Evolutionary conservation across 257 asterid species (phyloP).

Genomic region (Solanum corneliomulleri): DNA sequence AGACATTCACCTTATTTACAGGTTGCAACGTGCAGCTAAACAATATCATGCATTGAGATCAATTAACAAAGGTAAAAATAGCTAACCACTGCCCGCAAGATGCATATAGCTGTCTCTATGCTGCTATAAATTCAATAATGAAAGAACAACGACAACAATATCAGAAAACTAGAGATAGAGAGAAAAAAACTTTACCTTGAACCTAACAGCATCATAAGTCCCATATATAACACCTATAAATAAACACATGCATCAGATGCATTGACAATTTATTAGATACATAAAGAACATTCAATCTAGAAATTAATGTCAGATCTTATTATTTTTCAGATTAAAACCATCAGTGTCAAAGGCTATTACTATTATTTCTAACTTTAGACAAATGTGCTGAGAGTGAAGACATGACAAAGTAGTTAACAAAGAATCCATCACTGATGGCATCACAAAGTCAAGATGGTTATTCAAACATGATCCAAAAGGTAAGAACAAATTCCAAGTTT

Average conservation of each 20-base stretch:
- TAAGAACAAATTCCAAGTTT: not conserved
- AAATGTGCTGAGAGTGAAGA: not conserved
- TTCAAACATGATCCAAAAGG: not conserved
- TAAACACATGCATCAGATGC: not conserved
- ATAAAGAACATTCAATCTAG: not conserved
- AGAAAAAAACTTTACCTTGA: constrained; percentile 13
- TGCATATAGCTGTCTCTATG: not conserved
- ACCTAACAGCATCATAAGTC: constrained; percentile 26
- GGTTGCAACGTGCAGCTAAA: not conserved
- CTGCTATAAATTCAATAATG: not conserved
- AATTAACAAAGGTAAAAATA: not conserved
- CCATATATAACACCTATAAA: constrained; percentile 32
- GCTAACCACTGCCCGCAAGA: not conserved
- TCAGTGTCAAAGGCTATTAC: not conserved
- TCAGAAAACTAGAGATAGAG: not conserved
- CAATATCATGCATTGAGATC: not conserved
- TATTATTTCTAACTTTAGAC: not conserved
- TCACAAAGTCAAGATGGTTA: not conserved
- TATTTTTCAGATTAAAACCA: not conserved
- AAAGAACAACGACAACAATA: not conserved
- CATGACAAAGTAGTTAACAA: not conserved
- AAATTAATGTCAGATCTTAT: not conserved
- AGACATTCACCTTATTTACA: not conserved
- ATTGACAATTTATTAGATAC: not conserved
- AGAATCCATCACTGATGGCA: not conserved